A percentile compares a stretch with the other conserved stretches of the same genome.
These are phyloP conservation scores for Lasiodiplodia sp. DNA, from an alignment of 2,329 filamentous ascomycete genomes.

Conservation along the genomic window DNA sequence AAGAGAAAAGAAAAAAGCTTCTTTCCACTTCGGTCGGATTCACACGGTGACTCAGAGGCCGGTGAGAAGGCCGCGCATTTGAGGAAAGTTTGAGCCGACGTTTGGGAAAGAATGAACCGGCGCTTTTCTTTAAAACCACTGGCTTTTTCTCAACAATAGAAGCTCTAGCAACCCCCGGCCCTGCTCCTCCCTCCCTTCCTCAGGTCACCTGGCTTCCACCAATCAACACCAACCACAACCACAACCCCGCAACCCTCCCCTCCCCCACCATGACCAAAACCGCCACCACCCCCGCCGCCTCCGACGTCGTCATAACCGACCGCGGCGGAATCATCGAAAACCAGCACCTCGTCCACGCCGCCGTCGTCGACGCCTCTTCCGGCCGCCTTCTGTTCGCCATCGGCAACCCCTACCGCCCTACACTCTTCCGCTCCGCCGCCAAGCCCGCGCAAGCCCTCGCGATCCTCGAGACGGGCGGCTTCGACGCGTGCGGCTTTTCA, in stretches of 20 bases:
- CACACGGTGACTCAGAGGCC: too few species aligned
- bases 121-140: too few species aligned
- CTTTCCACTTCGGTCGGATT: too few species aligned
- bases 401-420: conserved; percentile 53
- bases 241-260: neutral
- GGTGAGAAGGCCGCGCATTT: too few species aligned
- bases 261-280: neutral
- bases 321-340: conserved; percentile 19
- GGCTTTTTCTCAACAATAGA: too few species aligned
- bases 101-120: too few species aligned
- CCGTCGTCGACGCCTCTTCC: conserved; percentile 36
- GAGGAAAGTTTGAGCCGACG: too few species aligned
- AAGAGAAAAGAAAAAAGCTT: too few species aligned
- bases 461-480: conserved; percentile 52
- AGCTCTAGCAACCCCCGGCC: too few species aligned
- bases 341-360: conserved; percentile 51
- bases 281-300: neutral
- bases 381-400: conserved; percentile 51
- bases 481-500: conserved; percentile 48
- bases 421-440: conserved; percentile 55
- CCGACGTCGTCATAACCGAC: conserved; percentile 18
- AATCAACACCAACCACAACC: neutral
- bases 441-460: conserved; percentile 57
- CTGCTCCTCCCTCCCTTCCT: too few species aligned
- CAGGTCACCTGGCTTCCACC: too few species aligned